Conservation (phyloP, 2,329 filamentous ascomycete genomes). For the Neocatenulostroma microsporum region DNA sequence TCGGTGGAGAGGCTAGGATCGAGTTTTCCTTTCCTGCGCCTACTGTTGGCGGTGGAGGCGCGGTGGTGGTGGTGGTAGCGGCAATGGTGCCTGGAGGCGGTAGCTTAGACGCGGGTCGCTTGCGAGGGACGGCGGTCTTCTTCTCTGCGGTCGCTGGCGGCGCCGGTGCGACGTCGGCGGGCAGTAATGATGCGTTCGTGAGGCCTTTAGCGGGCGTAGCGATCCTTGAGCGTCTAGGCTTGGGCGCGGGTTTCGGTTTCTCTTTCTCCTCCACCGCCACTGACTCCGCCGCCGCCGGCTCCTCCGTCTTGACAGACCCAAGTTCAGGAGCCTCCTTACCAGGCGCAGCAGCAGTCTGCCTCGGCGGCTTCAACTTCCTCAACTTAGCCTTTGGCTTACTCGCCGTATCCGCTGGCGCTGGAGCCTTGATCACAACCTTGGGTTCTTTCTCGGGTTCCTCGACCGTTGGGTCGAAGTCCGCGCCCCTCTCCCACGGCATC, state of each 20-base stretch:
- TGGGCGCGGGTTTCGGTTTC: slow-evolving; percentile 9
- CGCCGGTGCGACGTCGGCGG: slow-evolving; percentile 1
- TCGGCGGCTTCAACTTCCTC: slow-evolving; percentile 18
- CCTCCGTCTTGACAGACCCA: too few relatives aligned
- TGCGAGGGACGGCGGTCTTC: not conserved
- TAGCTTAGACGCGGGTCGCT: not conserved
- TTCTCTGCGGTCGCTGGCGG: not conserved
- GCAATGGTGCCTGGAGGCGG: not conserved
- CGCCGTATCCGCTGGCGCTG: slow-evolving; percentile 21
- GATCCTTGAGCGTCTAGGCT: slow-evolving; percentile 23
- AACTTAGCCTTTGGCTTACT: slow-evolving; percentile 22
- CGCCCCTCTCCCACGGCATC: slow-evolving; percentile 10
- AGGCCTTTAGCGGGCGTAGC: slow-evolving; percentile 29
- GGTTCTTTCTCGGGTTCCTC: slow-evolving; percentile 7
- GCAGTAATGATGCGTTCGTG: slow-evolving; percentile 5
- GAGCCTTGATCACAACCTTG: slow-evolving; percentile 5
- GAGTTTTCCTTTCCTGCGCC: slow-evolving; percentile 22
- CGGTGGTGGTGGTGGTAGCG: not conserved
- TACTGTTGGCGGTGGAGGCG: too few relatives aligned
- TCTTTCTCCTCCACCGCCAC: not conserved
- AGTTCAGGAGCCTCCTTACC: too few relatives aligned
- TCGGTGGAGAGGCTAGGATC: slow-evolving; percentile 25
- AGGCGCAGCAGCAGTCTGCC: slow-evolving; percentile 16
- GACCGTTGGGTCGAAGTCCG: slow-evolving; percentile 6
- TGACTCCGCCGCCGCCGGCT: slow-evolving; percentile 6